Evolutionary conservation across 2,329 filamentous ascomycete species (phyloP), one percentile per base, ranked within the genome.

Genomic region (Alternaria sp.): DNA sequence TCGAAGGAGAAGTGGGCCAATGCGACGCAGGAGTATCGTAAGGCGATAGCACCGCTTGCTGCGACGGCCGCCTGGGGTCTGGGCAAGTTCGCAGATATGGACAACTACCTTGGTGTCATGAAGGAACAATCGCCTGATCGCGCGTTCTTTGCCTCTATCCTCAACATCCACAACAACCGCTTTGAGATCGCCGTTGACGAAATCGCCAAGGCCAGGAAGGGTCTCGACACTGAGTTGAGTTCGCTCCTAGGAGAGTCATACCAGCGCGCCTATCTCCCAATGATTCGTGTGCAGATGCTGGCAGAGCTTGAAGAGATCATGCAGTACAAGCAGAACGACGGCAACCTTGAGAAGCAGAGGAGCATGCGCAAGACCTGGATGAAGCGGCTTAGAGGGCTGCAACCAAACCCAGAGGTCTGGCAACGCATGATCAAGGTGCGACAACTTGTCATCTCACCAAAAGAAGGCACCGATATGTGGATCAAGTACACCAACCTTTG

Each of bases 401-500:
- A 99, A 78, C 91, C 95, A 59, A 97, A 98, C 71, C 94, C 97
- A 20, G 95, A 99, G 74, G 93, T 98, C 3, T 99, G 95, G 95
- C 94, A 97, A 77, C 89, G 95, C 62, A 98, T 98, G 93, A 88
- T 99, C 57, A 95, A 97, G 75, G 89, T 99, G 32, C 89, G 95
- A 62, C 92, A 93, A 20, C 85, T 99, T 53, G 95, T 99, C 60
- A 94, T 98, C 63, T 90, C 90, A 0, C 94, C 96, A 0, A 88
- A 88, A 34, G 94, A 99, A 77, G 97, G 97, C 73, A 93, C 97
- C 84, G 92, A 97, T 73, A 99, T 99, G 93, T 97, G 94, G 89
- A 98, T 99, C 83, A 99, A 99, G 78, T 99, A 97, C 77, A 92
- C 95, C 72, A 99, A 98, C 72, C 87, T 99, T 6, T 99, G 96